phyloP scores from a whole-genome alignment of 768 basidiomycete species.

The Pisolithus microcarpus region DNA sequence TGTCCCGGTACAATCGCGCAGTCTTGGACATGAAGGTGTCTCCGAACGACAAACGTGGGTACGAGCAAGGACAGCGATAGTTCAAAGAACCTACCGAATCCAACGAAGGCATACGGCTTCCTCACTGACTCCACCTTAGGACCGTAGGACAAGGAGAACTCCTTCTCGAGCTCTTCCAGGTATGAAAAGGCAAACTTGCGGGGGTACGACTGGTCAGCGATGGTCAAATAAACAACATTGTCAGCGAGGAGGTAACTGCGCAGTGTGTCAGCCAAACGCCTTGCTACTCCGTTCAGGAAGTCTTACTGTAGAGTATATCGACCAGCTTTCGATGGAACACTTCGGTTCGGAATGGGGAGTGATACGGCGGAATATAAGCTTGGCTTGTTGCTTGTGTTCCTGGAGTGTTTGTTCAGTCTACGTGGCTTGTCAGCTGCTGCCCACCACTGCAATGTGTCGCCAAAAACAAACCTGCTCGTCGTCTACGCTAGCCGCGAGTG shows the following conservation, averaged over 20 bases:
- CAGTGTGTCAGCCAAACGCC: conserved; percentile 7
- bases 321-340: conserved; percentile 95
- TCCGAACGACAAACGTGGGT: conserved; percentile 24
- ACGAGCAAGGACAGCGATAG: neutral
- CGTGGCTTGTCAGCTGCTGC: conserved; percentile 2
- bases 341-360: conserved; percentile 91
- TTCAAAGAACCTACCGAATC: conserved; percentile 67
- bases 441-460: neutral
- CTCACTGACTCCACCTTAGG: conserved; percentile 86
- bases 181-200: conserved; percentile 97
- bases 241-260: conserved; percentile 88
- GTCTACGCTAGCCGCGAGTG: conserved; percentile 92
- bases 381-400: conserved; percentile 98
- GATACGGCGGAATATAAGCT: conserved; percentile 91
- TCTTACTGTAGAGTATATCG: conserved; percentile 93
- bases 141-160: conserved; percentile 89
- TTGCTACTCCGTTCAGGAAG: neutral
- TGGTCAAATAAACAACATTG: conserved; percentile 91
- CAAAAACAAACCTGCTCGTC: conserved; percentile 74
- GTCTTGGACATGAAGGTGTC: conserved; percentile 99
- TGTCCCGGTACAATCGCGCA: conserved; percentile 89
- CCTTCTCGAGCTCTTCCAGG: conserved; percentile 93
- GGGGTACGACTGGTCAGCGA: conserved; percentile 95
- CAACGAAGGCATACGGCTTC: conserved; percentile 98
- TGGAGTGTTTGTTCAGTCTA: conserved; percentile 91